Base-by-base conservation (phyloP, 2,329 filamentous ascomycete genomes). In the Colletotrichum tamarilloi region DNA sequence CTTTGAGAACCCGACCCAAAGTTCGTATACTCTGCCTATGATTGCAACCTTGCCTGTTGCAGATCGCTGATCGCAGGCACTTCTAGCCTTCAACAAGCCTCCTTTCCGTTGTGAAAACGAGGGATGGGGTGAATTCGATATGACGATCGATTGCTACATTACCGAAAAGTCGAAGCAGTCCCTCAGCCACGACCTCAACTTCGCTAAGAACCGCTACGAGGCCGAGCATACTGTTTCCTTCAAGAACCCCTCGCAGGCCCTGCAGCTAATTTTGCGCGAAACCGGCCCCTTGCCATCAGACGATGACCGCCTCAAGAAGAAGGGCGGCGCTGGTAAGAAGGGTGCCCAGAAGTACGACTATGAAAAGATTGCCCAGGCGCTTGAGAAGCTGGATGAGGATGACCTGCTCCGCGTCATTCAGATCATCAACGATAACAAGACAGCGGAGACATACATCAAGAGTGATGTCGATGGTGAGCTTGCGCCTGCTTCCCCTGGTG, bases 61-160 rank as follows among this genome's bases (percentile, higher is more conserved):
- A 64, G 38, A 12, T 55, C 9, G 56, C 74, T 79, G 58, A 82
- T 72, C 16, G 3, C 28, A 16, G 22, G 2, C 4, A 32, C 30
- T 49, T 26, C 2, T 26, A 97, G 94, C 91, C 28, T 93, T 98
- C 86, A 92, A 92, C 80, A 92, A 93, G 76, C 91, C 95, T 0
- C 97, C 97, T 0, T 99, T 98, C 86, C 89, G 89, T 76, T 97
- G 97, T 83, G 88, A 91, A 76, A 97, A 99, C 84, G 94, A 98
- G 84, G 97, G 97, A 77, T 99, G 97, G 97, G 97, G 97, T 80
- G 97, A 98, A 85, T 99, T 99, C 82, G 97, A 98, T 81, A 96
- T 99, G 92, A 88, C 87, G 60, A 97, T 98, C 79, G 91, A 94
- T 75, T 89, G 97, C 77, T 93, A 92, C 80, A 94, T 93, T 56